phyloP scores from a whole-genome alignment of 2,329 filamentous ascomycete genomes.

The Paraphaeosphaeria minitans region DNA sequence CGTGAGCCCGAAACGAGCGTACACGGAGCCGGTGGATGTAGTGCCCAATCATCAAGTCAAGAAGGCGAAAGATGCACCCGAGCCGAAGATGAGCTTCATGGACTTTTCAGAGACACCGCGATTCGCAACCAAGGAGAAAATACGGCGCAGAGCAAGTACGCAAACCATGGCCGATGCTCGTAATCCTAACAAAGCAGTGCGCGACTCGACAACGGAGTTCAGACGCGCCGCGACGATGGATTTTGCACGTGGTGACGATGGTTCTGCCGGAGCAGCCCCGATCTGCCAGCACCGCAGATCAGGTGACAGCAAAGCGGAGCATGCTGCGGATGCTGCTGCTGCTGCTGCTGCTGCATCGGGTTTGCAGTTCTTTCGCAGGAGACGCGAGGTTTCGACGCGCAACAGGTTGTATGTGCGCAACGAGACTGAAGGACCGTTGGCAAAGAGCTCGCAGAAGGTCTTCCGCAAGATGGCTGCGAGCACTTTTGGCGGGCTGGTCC shows the following conservation, averaged over 20 bases:
- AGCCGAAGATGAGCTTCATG: conserved; percentile 30
- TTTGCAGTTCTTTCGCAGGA: conserved; percentile 28
- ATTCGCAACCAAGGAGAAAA: conserved; percentile 17
- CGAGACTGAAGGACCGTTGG: conserved; percentile 16
- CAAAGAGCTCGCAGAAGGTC: conserved; percentile 23
- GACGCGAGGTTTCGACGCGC: conserved; percentile 30
- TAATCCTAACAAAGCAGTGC: conserved; percentile 10
- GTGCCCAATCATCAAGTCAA: conserved; percentile 8
- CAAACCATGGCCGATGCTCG: conserved; percentile 17
- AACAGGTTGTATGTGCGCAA: conserved; percentile 31
- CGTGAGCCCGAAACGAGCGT: conserved; percentile 13
- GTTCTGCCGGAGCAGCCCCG: not conserved
- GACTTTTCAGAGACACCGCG: conserved; percentile 25
- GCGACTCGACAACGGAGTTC: conserved; percentile 22
- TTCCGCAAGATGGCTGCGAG: conserved; percentile 27
- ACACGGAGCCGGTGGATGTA: conserved; percentile 20
- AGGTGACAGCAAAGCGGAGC: conserved; percentile 15
- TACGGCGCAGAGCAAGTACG: conserved; percentile 28
- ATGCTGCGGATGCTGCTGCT: conserved; percentile 17
- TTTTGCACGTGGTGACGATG: conserved; percentile 8
- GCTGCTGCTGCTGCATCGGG: conserved; percentile 16
- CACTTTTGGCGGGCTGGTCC: conserved; percentile 26
- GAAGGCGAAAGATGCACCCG: conserved; percentile 2
- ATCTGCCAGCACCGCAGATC: conserved; percentile 10
- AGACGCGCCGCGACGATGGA: conserved; percentile 26